Percentiles rank a stretch among this genome's conserved stretches.
These are phyloP conservation scores for Malus sylvestris DNA, from an alignment of 306 rosid species.

Conservation along the genomic window DNA sequence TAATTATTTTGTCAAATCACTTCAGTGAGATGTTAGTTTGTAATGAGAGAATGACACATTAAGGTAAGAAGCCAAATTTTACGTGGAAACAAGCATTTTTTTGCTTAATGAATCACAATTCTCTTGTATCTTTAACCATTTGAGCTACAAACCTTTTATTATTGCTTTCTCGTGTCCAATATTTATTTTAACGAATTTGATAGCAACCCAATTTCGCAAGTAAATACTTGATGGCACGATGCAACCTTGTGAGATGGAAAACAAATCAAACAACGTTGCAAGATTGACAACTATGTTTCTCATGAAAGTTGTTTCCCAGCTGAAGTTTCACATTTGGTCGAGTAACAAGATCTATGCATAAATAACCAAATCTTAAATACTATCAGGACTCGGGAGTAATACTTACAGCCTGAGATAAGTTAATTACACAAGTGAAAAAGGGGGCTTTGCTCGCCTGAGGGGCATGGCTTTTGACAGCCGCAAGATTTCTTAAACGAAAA, in stretches of 20 bases:
- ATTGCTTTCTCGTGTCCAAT: not conserved
- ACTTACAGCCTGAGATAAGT: constrained; percentile 2
- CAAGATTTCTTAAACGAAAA: not conserved
- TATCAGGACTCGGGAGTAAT: not conserved
- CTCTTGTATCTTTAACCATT: not conserved
- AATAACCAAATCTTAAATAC: not conserved
- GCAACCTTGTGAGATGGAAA: not conserved
- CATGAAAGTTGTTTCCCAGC: not conserved
- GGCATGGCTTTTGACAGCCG: constrained; percentile 7
- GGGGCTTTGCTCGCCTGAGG: not conserved
- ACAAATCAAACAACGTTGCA: not conserved
- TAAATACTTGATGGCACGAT: not conserved
- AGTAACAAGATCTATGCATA: not conserved
- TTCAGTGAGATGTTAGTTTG: not conserved
- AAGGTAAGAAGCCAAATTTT: not conserved
- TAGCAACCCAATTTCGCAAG: not conserved
- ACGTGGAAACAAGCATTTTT: not conserved
- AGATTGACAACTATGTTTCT: not conserved
- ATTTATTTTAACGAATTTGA: too few species aligned
- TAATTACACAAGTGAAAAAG: constrained; percentile 7
- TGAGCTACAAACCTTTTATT: not conserved
- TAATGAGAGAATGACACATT: not conserved
- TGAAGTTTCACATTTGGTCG: not conserved
- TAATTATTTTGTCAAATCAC: too few species aligned
- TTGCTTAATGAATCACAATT: not conserved